A percentile compares a stretch with the other conserved stretches of the same genome.
Conservation (phyloP, 805 yeast genomes). For the Wickerhamomyces xylosicus region DNA sequence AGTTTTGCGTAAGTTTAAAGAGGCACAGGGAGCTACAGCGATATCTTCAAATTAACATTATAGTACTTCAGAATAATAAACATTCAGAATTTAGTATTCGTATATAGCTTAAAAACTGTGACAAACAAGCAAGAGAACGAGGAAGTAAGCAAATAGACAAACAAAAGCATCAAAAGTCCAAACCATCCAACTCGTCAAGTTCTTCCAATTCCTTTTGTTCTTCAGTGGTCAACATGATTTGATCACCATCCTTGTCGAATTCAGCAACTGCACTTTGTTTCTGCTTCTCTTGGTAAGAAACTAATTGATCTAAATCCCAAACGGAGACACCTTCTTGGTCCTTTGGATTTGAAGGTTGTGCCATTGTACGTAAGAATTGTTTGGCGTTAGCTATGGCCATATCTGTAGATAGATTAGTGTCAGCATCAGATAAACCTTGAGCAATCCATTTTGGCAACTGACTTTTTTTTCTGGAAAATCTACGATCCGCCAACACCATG, state of each 20-base stretch:
- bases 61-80: no score
- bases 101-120: no score
- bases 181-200: background rate
- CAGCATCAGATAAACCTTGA: conserved; percentile 87
- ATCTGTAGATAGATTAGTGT: conserved; percentile 85
- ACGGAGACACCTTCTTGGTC: conserved; percentile 94
- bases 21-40: no score
- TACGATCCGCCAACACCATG: conserved; percentile 93
- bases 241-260: conserved; percentile 19
- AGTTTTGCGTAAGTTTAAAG: no score
- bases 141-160: no score
- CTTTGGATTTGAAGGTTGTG: conserved; percentile 83
- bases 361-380: conserved; percentile 83
- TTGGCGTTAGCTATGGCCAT: conserved; percentile 95
- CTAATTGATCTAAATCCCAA: conserved; percentile 71
- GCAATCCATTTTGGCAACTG: conserved; percentile 97
- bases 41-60: no score
- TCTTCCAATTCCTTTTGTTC: conserved; percentile 17
- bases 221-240: conserved; percentile 16
- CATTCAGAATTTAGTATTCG: no score
- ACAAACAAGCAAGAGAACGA: no score
- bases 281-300: conserved; percentile 47
- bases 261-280: conserved; percentile 12
- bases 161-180: no score
- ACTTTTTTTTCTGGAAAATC: conserved; percentile 76